A percentile compares a stretch with the other conserved stretches of the same genome.
These are phyloP conservation scores for Drechmeria coniospora DNA, from an alignment of 2,329 filamentous ascomycete species.

Conservation along the genomic window DNA sequence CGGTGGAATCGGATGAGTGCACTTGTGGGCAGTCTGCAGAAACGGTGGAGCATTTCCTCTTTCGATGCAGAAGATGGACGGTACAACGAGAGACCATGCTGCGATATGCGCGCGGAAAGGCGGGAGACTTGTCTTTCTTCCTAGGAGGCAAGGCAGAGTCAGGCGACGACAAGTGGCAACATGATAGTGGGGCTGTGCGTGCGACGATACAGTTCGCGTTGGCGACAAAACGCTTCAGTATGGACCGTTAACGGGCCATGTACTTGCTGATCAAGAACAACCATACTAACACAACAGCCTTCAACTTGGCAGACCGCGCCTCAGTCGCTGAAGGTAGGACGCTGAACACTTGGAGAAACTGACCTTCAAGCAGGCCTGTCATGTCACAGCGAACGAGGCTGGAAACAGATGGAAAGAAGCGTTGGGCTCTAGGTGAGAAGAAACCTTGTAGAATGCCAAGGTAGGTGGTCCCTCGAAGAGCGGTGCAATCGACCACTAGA, in stretches of 20 bases:
- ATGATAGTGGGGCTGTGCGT: constrained; percentile 2
- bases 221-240: constrained; percentile 3
- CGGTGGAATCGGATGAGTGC: constrained; percentile 3
- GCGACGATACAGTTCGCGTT: constrained; percentile 4
- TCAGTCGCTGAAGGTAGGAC: constrained; percentile 3
- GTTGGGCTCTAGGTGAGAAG: too few relatives aligned
- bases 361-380: constrained; percentile 4
- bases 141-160: constrained; percentile 3
- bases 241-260: too few relatives aligned
- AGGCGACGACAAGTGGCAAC: constrained; percentile 3
- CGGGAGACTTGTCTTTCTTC: constrained; percentile 4
- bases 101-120: constrained; percentile 1
- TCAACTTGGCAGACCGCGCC: too few relatives aligned
- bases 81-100: constrained; percentile 1
- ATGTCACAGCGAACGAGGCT: too few relatives aligned
- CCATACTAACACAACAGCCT: too few relatives aligned
- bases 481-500: neutral
- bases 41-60: constrained; percentile 3
- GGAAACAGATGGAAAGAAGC: too few relatives aligned
- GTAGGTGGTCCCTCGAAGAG: neutral
- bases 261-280: too few relatives aligned
- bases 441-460: neutral
- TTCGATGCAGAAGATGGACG: constrained; percentile 1
- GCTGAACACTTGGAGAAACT: constrained; percentile 4
- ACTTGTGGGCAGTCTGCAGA: constrained; percentile 2